phyloP scores from a whole-genome alignment of 1,284 basidiomycete genomes.

The Cutaneotrichosporon curvatum region DNA sequence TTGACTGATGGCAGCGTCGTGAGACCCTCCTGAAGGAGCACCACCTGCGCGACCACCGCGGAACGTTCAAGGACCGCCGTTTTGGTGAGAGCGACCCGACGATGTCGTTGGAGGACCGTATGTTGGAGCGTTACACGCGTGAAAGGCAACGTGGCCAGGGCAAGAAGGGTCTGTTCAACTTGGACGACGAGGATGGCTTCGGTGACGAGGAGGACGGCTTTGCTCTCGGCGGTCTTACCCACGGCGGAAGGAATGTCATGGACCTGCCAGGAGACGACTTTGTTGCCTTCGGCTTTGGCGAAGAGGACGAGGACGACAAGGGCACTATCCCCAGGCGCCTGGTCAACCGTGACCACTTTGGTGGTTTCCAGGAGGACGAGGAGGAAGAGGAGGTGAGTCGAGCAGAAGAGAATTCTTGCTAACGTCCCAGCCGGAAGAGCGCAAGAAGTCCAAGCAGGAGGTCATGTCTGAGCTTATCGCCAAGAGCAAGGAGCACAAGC shows the following conservation, averaged over 20 bases:
- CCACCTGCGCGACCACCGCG: conserved; percentile 65
- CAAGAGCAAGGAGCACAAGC: conserved; percentile 89
- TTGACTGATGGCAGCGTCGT: conserved; percentile 56
- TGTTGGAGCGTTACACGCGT: conserved; percentile 91
- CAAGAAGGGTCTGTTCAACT: conserved; percentile 77
- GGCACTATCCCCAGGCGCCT: conserved; percentile 62
- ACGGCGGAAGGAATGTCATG: conserved; percentile 84
- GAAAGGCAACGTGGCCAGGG: conserved; percentile 62
- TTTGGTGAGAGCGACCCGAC: conserved; percentile 92
- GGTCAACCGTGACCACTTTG: conserved; percentile 69
- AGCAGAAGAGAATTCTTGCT: not conserved
- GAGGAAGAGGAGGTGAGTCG: conserved; percentile 47
- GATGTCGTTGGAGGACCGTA: conserved; percentile 89
- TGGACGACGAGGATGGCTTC: conserved; percentile 58
- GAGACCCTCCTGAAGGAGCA: conserved; percentile 80
- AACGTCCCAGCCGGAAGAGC: conserved; percentile 38
- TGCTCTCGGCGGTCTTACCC: conserved; percentile 58
- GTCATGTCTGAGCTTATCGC: conserved; percentile 98
- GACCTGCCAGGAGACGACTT: conserved; percentile 66
- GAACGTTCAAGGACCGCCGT: conserved; percentile 85
- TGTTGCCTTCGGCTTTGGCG: conserved; percentile 64
- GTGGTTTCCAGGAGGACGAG: conserved; percentile 65
- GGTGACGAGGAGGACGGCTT: conserved; percentile 51
- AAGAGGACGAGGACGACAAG: conserved; percentile 64
- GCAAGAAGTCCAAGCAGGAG: conserved; percentile 87